Base-by-base conservation (phyloP, 148 eudicot species). In the Spergularia marina region DNA sequence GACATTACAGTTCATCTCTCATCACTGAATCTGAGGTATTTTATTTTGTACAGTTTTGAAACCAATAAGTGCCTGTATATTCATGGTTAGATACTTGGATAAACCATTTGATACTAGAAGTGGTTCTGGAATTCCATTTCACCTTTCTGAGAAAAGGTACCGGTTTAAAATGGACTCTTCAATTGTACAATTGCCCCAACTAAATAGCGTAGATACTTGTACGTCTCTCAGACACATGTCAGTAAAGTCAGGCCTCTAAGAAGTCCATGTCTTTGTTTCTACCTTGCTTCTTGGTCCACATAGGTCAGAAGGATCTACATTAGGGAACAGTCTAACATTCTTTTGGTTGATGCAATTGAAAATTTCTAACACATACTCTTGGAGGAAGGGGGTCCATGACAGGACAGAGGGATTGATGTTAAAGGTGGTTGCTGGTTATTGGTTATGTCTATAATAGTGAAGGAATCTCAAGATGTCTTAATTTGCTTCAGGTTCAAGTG, bases 1-100 rank as follows among this genome's bases (percentile, higher is more conserved):
- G 99, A 87, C 91, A 84, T 74, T 95, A 95, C 80, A 92, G 97
- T 88, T 82, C 96, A 71, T 88, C 91, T 53, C 99, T 95, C 53
- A 78, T 86, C 71, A 92, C 98, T 68, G 99, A 95, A 84, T 79
- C 92, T 77, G 99, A 95, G 97, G 99, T 91, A 86, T 76, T 15
- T 54, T 25, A 65, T 30, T 6, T 36, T 47, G 61, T 34, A 18
- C 14, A 70, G 16, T 76, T 34, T 23, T 62, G 57, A 56, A 20
- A 65, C 76, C 73, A 47, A 54, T 64, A 54, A 55, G 66, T 56
- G 47, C 64, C 11, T 70, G 25, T 36, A 63, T 63, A 34, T 63
- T 17, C 17, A 25, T 36, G 47, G 44, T 63, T 13, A 14, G 13
- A 16, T n/a, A n/a, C n/a, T n/a, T n/a, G n/a, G n/a, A n/a, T 63